These are phyloP conservation scores for Panus rudis DNA, from an alignment of 768 basidiomycete genomes.

Conservation along the genomic window DNA sequence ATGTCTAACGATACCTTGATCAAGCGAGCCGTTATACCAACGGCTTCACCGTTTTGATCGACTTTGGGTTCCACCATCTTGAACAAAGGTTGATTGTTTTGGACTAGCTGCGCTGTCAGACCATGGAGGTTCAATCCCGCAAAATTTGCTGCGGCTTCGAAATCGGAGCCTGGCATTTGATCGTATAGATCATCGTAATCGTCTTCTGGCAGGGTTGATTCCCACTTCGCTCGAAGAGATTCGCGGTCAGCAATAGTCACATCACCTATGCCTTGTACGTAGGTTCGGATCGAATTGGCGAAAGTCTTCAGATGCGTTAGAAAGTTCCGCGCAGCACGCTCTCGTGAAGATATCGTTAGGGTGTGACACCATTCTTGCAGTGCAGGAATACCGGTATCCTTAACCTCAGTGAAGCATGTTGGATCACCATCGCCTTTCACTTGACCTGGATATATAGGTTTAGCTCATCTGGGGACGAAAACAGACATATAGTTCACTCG, in stretches of 20 bases:
- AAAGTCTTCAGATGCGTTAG: slow-evolving; percentile 43
- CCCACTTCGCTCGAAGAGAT: slow-evolving; percentile 44
- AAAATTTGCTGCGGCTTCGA: slow-evolving; percentile 18
- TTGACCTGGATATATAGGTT: slow-evolving; percentile 34
- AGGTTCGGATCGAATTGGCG: slow-evolving; percentile 38
- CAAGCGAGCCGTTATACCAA: slow-evolving; percentile 42
- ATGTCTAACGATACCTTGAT: slow-evolving; percentile 24
- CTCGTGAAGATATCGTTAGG: slow-evolving; percentile 46
- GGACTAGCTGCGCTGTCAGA: slow-evolving; percentile 20
- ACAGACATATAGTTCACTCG: slow-evolving; percentile 16
- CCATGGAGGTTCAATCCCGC: slow-evolving; percentile 18
- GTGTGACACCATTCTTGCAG: slow-evolving; percentile 53
- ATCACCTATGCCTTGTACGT: slow-evolving; percentile 44
- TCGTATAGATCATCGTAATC: slow-evolving; percentile 20
- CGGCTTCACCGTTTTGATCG: slow-evolving; percentile 33
- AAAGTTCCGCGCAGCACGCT: slow-evolving; percentile 37
- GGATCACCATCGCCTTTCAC: slow-evolving; percentile 55
- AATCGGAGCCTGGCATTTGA: slow-evolving; percentile 5
- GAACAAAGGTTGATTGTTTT: slow-evolving; percentile 23
- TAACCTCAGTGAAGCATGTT: slow-evolving; percentile 43
- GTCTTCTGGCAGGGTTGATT: slow-evolving; percentile 29
- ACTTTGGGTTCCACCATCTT: slow-evolving; percentile 32
- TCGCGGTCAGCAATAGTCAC: slow-evolving; percentile 47
- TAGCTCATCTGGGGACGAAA: not conserved
- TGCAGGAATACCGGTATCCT: slow-evolving; percentile 49